Conservation (phyloP, 371 early-diverging fungal genomes). For the Aphelidium insulamus region DNA sequence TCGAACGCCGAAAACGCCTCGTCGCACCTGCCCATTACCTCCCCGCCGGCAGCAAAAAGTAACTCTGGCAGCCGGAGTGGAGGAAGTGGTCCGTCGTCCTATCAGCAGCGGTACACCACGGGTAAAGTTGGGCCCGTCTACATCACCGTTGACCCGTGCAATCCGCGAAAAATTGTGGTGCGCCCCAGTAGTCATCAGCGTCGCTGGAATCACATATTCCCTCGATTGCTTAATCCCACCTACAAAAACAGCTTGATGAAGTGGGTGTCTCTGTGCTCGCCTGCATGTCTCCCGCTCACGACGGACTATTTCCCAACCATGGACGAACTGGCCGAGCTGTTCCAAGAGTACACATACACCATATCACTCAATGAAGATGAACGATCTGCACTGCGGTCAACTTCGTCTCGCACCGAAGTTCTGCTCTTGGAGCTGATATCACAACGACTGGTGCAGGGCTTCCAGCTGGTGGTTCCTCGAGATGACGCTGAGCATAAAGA, state of each 20-base stretch:
- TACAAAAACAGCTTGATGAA: conserved; percentile 14
- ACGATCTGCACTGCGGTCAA: not conserved
- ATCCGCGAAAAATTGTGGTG: conserved; percentile 33
- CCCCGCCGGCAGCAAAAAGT: too few relatives aligned
- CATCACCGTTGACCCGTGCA: conserved; percentile 43
- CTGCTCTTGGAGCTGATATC: conserved; percentile 65
- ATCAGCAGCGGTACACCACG: too few relatives aligned
- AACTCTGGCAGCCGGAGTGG: too few relatives aligned
- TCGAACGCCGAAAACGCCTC: too few relatives aligned
- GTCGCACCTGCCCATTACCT: too few relatives aligned
- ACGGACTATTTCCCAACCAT: conserved; percentile 64
- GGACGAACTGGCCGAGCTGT: conserved; percentile 41
- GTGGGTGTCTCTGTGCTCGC: conserved; percentile 71
- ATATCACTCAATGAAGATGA: conserved; percentile 45
- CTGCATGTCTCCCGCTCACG: conserved; percentile 82
- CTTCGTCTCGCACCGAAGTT: conserved; percentile 18
- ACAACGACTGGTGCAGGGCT: conserved; percentile 80
- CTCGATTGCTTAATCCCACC: conserved; percentile 19
- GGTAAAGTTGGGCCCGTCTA: too few relatives aligned
- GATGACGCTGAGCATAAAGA: not conserved
- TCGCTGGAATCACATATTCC: conserved; percentile 68
- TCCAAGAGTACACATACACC: conserved; percentile 58
- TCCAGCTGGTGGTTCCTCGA: conserved; percentile 57
- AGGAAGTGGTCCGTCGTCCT: too few relatives aligned
- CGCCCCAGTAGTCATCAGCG: conserved; percentile 33